phyloP scores from a whole-genome alignment of 225 moss, liverwort and hornwort genomes.

The Ulota crispa region DNA sequence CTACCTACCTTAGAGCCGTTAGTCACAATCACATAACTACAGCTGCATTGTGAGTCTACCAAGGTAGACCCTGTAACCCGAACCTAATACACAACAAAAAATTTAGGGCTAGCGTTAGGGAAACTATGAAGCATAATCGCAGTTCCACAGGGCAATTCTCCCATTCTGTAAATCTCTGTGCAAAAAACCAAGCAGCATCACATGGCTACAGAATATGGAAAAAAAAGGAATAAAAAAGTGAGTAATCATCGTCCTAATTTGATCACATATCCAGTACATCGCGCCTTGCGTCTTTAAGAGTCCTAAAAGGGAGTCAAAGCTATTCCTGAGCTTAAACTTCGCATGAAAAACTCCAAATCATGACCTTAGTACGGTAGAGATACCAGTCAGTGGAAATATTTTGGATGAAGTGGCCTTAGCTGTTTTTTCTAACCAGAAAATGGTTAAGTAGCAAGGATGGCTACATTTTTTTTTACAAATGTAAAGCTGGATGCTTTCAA shows the following conservation, averaged over 20 bases:
- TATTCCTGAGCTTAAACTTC: background rate
- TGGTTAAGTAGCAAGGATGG: too few species aligned
- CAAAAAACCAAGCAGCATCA: background rate
- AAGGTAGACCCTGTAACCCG: background rate
- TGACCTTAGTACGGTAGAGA: background rate
- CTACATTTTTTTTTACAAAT: too few species aligned
- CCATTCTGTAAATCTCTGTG: background rate
- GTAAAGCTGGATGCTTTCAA: too few species aligned
- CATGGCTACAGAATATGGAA: background rate
- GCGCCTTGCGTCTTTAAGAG: background rate
- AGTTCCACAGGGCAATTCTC: background rate
- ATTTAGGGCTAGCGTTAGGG: background rate
- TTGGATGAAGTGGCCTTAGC: too few species aligned
- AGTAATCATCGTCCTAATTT: background rate
- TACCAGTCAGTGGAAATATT: too few species aligned
- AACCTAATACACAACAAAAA: background rate
- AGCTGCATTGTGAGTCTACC: background rate
- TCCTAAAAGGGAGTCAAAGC: background rate
- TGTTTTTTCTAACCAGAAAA: too few species aligned
- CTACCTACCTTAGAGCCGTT: background rate
- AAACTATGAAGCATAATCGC: background rate
- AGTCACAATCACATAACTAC: background rate
- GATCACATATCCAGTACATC: background rate
- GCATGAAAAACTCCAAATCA: background rate
- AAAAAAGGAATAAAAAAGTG: background rate